Evolutionary conservation across 306 rosid species (phyloP).

Genomic region (Amphicarpaea edgeworthii): DNA sequence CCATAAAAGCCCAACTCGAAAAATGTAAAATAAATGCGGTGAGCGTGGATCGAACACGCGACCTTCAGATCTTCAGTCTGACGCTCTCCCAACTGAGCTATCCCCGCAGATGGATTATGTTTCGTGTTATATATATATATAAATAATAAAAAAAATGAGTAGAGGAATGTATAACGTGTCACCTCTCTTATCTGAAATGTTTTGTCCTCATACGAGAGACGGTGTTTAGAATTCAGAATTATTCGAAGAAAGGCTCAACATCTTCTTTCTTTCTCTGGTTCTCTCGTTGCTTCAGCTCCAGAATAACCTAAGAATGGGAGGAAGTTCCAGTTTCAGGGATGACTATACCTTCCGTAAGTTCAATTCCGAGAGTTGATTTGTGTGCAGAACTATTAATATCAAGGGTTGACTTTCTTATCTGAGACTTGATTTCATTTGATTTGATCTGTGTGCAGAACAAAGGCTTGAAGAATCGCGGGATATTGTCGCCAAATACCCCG

Average conservation of each 20-base stretch:
- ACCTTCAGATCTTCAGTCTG: conserved; percentile 66
- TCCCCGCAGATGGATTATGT: conserved; percentile 43
- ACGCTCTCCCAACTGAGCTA: conserved; percentile 67
- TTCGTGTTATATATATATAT: too few species aligned
- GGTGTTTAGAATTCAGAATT: neutral
- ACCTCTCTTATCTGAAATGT: neutral
- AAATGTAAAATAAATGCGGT: conserved; percentile 47
- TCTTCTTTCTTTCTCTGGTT: neutral
- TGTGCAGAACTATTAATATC: too few species aligned
- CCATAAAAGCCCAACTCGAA: too few species aligned
- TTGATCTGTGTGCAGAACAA: conserved; percentile 45
- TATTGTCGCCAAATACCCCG: conserved; percentile 57
- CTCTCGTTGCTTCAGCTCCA: neutral
- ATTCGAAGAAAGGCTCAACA: neutral
- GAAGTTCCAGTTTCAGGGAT: conserved; percentile 50
- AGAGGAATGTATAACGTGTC: neutral
- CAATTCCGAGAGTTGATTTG: neutral
- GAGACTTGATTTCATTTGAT: neutral
- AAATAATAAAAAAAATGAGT: too few species aligned
- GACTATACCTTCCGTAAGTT: conserved; percentile 52
- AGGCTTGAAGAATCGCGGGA: conserved; percentile 57
- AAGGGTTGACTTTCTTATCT: conserved; percentile 14
- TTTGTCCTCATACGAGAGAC: neutral
- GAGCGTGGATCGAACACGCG: conserved; percentile 63
- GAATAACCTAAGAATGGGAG: conserved; percentile 46